Base-by-base conservation (phyloP, 2,329 filamentous ascomycete genomes). In the Emydomyces testavorans region DNA sequence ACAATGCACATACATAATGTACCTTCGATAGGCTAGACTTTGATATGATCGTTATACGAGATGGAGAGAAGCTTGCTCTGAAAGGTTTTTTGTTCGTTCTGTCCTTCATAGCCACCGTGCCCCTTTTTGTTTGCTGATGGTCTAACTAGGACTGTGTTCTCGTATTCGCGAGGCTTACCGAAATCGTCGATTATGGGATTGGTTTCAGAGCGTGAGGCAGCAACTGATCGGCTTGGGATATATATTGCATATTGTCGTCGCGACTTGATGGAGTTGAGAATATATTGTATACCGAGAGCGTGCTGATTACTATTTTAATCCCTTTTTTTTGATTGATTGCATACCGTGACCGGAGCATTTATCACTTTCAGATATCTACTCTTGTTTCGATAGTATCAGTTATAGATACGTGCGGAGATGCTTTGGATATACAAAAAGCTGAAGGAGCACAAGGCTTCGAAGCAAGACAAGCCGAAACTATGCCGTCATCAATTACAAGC, bases 401-500 rank as follows among this genome's bases (percentile, higher is more conserved):
- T n/a, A n/a, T n/a, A 15, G 28, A 21, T 21, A 29, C 5, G 15
- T 24, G 20, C 16, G 2, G 18, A 20, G 16, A 46, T 46, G 44
- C 39, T 34, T 31, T 38, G 20, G 2, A 4, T 16, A 1, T 35
- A 35, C 21, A 51, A 51, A 18, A 36, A 46, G 23, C 46, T 49
- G 16, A 48, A 46, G 26, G 24, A 31, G 21, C 45, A 35, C 11
- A 43, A 38, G 15, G 40, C 44, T 26, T 36, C 48, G 13, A 46
- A 51, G 20, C 40, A 47, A 8, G 18, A 32, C 13, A 44, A 38
- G 10, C n/a, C 47, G n/a, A 46, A 52, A 29, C 42, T 44, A 38
- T 55, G 53, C 23, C 50, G 42, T 10, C 52, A 53, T 37, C 53
- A 53, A 42, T 45, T 43, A 23, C 41, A 20, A 31, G 13, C 23